A percentile compares a stretch with the other conserved stretches of the same genome.
phyloP scores from a whole-genome alignment of 225 moss, liverwort and hornwort genomes.

The Thuidium tamariscinum region DNA sequence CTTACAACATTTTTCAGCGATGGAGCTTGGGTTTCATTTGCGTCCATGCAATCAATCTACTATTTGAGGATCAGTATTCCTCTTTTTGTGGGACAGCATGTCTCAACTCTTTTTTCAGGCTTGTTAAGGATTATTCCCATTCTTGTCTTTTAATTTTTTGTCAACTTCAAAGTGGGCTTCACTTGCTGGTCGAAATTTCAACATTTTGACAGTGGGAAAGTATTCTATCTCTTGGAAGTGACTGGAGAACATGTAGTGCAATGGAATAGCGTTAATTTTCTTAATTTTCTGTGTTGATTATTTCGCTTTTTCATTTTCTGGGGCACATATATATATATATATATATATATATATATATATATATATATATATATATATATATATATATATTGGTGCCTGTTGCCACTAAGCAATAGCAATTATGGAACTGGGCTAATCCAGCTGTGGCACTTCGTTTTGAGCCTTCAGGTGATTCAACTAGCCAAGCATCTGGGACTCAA shows the following conservation, averaged over 20 bases:
- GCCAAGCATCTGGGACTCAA: not conserved
- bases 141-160: not conserved
- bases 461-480: not conserved
- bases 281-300: too few relatives aligned
- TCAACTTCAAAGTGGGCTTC: not conserved
- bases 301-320: accelerated
- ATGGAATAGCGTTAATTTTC: not conserved
- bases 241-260: not conserved
- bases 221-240: not conserved
- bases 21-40: not conserved
- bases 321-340: too few relatives aligned
- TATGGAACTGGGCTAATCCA: not conserved
- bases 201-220: not conserved
- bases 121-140: not conserved
- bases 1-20: not conserved
- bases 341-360: too few relatives aligned
- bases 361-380: too few relatives aligned
- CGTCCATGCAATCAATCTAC: not conserved
- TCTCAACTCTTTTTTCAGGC: not conserved
- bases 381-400: not conserved
- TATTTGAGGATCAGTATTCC: not conserved
- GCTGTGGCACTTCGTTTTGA: too few relatives aligned
- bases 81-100: not conserved
- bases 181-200: not conserved
- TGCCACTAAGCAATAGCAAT: not conserved